Evolutionary conservation across 192 early-diverging fungal genomes (phyloP).

Genomic region (Kappamyces sp.): DNA sequence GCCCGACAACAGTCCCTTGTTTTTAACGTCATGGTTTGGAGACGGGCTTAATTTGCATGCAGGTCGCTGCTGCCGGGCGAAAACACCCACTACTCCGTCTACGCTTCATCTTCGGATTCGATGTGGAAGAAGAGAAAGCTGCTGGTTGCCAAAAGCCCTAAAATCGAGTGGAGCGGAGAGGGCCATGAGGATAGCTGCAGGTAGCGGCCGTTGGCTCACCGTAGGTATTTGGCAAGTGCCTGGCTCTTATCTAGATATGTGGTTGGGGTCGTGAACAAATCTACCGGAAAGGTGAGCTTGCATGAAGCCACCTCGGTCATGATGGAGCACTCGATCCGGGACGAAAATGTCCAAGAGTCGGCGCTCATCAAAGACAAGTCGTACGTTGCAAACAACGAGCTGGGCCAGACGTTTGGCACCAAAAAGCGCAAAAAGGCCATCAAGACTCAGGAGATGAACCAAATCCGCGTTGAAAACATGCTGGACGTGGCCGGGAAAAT

Average conservation of each 20-base stretch:
- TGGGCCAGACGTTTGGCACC: constrained; percentile 91
- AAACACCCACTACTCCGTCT: too few species aligned
- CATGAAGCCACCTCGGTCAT: constrained; percentile 59
- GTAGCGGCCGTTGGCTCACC: too few species aligned
- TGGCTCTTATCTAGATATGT: constrained; percentile 52
- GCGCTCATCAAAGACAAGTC: constrained; percentile 35
- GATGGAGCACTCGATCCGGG: constrained; percentile 65
- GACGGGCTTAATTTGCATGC: too few species aligned
- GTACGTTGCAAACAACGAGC: constrained; percentile 59
- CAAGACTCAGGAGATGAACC: constrained; percentile 77
- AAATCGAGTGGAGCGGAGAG: too few species aligned
- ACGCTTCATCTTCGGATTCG: too few species aligned
- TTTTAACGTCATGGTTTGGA: too few species aligned
- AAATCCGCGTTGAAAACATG: constrained; percentile 68
- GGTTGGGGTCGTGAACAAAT: constrained; percentile 73
- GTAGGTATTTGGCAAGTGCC: background rate
- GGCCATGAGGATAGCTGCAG: too few species aligned
- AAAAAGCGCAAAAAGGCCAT: constrained; percentile 82
- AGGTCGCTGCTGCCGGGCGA: too few species aligned
- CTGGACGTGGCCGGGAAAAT: constrained; percentile 59
- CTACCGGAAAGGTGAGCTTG: constrained; percentile 62
- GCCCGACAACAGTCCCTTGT: too few species aligned
- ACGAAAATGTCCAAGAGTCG: constrained; percentile 47
- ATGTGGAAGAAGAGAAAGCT: too few species aligned
- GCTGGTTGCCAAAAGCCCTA: too few species aligned